These are phyloP conservation scores for Lachancea fermentati DNA, from an alignment of 805 yeast species.

Conservation along the genomic window DNA sequence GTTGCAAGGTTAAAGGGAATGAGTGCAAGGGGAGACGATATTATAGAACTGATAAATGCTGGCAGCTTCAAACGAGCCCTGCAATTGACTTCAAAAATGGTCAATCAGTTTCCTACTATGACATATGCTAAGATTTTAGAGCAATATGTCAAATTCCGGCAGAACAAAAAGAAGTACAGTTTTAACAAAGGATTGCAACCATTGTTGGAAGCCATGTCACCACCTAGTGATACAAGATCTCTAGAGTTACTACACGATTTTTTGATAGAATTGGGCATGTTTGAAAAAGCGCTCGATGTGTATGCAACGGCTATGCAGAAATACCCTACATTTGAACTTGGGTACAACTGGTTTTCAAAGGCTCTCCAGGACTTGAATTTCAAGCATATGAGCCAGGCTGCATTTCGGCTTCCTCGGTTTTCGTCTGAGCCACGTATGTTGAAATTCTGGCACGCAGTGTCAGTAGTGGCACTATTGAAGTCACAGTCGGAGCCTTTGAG, in stretches of 20 bases:
- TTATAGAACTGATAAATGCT: not conserved
- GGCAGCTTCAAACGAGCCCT: slow-evolving; percentile 7
- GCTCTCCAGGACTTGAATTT: slow-evolving; percentile 44
- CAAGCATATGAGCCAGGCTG: slow-evolving; percentile 48
- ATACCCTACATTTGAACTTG: slow-evolving; percentile 45
- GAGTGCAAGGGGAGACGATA: slow-evolving; percentile 4
- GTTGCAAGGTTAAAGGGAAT: not conserved
- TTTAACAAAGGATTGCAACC: slow-evolving; percentile 27
- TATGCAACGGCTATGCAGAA: slow-evolving; percentile 56
- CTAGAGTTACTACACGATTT: slow-evolving; percentile 43
- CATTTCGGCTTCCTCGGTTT: slow-evolving; percentile 36
- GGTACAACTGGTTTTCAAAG: slow-evolving; percentile 53
- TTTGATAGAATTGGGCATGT: slow-evolving; percentile 36
- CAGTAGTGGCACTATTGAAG: slow-evolving; percentile 39
- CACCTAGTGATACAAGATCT: slow-evolving; percentile 46
- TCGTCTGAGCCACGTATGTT: slow-evolving; percentile 35
- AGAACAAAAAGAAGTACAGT: slow-evolving; percentile 28
- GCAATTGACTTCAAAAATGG: slow-evolving; percentile 28
- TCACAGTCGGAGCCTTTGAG: slow-evolving; percentile 33
- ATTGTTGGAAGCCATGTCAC: slow-evolving; percentile 18
- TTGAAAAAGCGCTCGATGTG: slow-evolving; percentile 40
- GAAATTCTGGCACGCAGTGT: slow-evolving; percentile 52
- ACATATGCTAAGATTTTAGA: slow-evolving; percentile 41
- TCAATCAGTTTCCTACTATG: slow-evolving; percentile 51
- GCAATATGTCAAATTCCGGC: slow-evolving; percentile 27